Base-by-base conservation (phyloP, 306 rosid genomes). In the Vigna mungo region DNA sequence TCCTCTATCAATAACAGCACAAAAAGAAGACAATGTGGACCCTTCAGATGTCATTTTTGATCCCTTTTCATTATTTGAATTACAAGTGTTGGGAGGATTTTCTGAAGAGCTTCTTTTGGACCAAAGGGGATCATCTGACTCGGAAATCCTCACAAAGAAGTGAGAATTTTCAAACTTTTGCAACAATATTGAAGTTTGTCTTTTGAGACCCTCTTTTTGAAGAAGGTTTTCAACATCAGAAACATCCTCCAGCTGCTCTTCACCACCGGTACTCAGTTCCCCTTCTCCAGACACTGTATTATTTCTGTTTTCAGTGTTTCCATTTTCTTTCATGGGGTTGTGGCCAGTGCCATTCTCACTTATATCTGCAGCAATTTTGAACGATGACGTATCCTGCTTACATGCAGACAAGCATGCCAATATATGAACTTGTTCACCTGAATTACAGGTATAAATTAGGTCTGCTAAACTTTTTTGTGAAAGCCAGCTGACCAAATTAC, bases 351-450 rank as follows among this genome's bases (percentile, higher is more conserved):
- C 96, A 86, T 90, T 86, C 88, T 90, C 85, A 84, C 79, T 88
- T 87, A 80, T 85, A 72, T 78, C 84, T 39, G 93, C 95, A 48
- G 96, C 92, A 72, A 85, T 89, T 87, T 94, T 83, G 77, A 90
- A 92, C 32, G 97, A 96, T 67, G 97, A 81, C 55, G 86, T 78
- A 82, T 95, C 96, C 87, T 91, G 92, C 88, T 89, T 85, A 86
- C 84, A 87, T 23, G 96, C 97, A 71, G 97, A 91, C 87, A 95
- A 88, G 92, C 97, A 90, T 73, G 97, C 99, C 87, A 95, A 82
- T 82, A 95, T 84, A 81, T 91, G 92, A 86, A 91, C 87, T 68
- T 90, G 97, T 86, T 95, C 99, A 73, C 99, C 99, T 95, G 91
- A 64, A 88, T 79, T 76, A 87, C 75, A 76, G 76, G 79, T 61